Evolutionary conservation across 2,329 filamentous ascomycete genomes (phyloP), one percentile per base, ranked within the genome.

Genomic region (Aphanocladium album): DNA sequence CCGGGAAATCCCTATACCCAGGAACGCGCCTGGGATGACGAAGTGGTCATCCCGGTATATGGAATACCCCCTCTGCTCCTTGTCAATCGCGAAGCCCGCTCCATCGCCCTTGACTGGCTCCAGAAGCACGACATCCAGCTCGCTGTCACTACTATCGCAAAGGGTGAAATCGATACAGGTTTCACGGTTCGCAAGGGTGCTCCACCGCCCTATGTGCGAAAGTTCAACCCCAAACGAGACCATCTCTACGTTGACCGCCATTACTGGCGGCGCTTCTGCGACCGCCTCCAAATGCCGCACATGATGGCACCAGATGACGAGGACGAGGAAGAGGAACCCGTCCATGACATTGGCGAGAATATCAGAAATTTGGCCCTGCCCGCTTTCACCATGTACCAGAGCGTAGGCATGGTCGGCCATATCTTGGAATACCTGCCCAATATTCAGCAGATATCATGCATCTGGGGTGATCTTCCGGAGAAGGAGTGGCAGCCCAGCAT

Each of bases 341-440:
- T 55, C 1, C 37, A 59, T n/a, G 54, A 35, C 17, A 45, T 65
- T 30, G 62, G 63, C 27, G 49, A 46, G 3, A 47, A 39, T 45
- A 56, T 71, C 41, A 52, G 14, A 5, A 47, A 67, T 43, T 64
- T 72, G 4, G 69, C 67, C 2, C 30, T 72, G 4, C 66, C 70
- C 0, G 68, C 67, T 2, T 68, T 67, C 27, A 67, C 64, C 19
- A 66, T 65, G 5, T 70, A 70, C 60, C 66, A 68, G 62, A 67
- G 63, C 63, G 59, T 64, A 56, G 21, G 9, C 8, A 62, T 49
- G 33, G 46, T 72, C 5, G 57, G 50, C 2, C 7, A 17, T 14
- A 7, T 67, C 2, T 45, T 70, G 35, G 46, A 51, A 4, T 45
- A 25, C 14, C 55, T 68, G 57, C 58, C 64, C 23, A 61, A 65